Evolutionary conservation across 2,329 filamentous ascomycete genomes (phyloP), one percentile per base, ranked within the genome.

Genomic region (Cladosporium sp.): DNA sequence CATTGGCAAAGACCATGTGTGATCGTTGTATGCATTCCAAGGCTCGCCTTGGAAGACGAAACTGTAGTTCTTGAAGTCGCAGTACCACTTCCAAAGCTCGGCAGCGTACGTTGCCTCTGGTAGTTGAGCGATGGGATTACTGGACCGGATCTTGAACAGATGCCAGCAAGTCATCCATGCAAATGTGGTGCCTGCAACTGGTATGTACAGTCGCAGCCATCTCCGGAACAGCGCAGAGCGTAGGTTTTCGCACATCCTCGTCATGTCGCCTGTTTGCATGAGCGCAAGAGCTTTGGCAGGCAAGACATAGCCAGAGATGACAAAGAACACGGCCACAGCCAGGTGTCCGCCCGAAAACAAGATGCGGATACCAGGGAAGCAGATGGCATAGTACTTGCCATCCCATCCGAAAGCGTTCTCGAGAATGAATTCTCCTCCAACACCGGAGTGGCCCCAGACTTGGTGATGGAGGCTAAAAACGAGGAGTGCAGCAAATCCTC

Each of bases 11-110:
- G 80, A 86, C 84, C 84, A 87, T 2, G 82, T 68, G 63, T 88
- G 85, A 30, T 76, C 77, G 64, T 86, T 85, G 72, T 84, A 83
- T 12, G 73, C 72, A 57, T 85, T 78, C 76, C 83, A 86, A 12
- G 82, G 80, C 11, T 80, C 73, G 1, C 81, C 82, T 43, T 82
- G 81, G 73, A 84, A 88, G 39, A 88, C 69, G 67, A 86, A 89
- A 72, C 81, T 88, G 74, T 86, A 88, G 70, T 88, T 88, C 69
- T 88, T 89, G 68, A 84, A 76, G 68, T 88, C 83, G 60, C 67
- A 69, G 55, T 80, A 78, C 76, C 76, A 78, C 40, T 73, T 75
- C 74, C 79, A 82, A 2, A 84, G 61, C 64, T 86, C 83, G 14
- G 77, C 78, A 7, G 67, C 61, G 65, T 79, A 78, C 34, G 64